Evolutionary conservation across 345 rosid genomes (phyloP).

Genomic region (Eucalyptus polyanthemos): DNA sequence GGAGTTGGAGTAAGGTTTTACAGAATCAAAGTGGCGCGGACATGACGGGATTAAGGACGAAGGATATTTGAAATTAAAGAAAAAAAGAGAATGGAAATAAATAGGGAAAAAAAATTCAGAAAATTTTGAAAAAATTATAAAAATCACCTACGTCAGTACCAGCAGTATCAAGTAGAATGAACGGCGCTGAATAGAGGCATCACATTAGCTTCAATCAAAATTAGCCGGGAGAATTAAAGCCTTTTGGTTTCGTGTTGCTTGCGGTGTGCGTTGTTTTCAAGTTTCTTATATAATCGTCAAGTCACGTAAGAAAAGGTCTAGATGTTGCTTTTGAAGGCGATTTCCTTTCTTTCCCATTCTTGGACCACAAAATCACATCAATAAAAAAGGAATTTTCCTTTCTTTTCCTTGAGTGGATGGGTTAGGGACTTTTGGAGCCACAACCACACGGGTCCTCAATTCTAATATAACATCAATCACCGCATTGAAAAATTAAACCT

Average conservation of each 20-base stretch:
- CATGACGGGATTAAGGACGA: background rate
- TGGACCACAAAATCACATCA: background rate
- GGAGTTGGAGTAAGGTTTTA: background rate
- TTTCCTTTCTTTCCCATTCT: background rate
- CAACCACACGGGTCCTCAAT: background rate
- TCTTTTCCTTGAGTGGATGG: background rate
- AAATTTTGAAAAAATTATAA: too few relatives aligned
- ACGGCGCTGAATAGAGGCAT: rapidly evolving
- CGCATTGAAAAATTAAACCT: background rate
- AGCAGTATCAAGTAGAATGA: rapidly evolving
- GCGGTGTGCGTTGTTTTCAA: background rate
- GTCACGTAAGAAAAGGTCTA: background rate
- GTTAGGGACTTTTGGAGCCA: background rate
- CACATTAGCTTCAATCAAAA: too few relatives aligned
- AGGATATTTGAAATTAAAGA: background rate
- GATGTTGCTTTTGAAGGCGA: background rate
- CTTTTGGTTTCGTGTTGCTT: background rate
- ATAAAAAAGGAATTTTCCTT: background rate
- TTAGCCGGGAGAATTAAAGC: background rate
- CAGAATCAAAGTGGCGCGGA: background rate
- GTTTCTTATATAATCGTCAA: background rate
- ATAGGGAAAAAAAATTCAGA: background rate
- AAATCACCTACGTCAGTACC: rapidly evolving
- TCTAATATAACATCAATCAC: background rate
- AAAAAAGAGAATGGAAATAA: background rate